Evolutionary conservation across 192 early-diverging fungal genomes (phyloP).

Genomic region (Cladochytrium replicatum): DNA sequence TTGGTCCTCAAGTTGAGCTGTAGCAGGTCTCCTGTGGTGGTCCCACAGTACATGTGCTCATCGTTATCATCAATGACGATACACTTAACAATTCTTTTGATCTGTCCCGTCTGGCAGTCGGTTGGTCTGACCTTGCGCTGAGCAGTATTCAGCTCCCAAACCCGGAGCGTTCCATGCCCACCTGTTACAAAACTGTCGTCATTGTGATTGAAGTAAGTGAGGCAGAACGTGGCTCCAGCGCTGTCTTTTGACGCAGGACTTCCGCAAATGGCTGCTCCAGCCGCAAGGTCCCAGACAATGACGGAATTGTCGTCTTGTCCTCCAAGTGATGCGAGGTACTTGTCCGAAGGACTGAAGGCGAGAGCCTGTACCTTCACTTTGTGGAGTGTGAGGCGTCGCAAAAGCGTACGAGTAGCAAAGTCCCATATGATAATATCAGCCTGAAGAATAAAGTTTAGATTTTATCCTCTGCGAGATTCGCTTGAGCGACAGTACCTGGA

Average conservation of each 20-base stretch:
- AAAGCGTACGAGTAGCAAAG: conserved; percentile 28
- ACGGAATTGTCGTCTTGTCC: conserved; percentile 47
- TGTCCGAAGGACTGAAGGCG: conserved; percentile 40
- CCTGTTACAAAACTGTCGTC: conserved; percentile 44
- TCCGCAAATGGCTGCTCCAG: conserved; percentile 43
- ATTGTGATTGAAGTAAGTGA: conserved; percentile 39
- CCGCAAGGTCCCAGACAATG: conserved; percentile 44
- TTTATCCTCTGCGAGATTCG: background rate
- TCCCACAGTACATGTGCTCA: conserved; percentile 53
- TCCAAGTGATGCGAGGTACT: conserved; percentile 44
- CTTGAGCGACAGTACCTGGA: conserved; percentile 28
- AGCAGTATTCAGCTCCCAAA: conserved; percentile 43
- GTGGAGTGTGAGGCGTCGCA: conserved; percentile 36
- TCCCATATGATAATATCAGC: conserved; percentile 57
- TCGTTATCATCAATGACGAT: conserved; percentile 36
- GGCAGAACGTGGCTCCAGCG: conserved; percentile 31
- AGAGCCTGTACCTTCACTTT: conserved; percentile 50
- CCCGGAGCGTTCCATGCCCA: conserved; percentile 38
- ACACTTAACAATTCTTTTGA: conserved; percentile 49
- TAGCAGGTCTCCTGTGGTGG: conserved; percentile 47
- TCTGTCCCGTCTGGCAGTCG: conserved; percentile 45
- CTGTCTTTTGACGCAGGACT: conserved; percentile 42
- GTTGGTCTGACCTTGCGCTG: conserved; percentile 38
- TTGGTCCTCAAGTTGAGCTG: conserved; percentile 36
- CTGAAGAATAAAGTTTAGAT: conserved; percentile 7